Evolutionary conservation across 2,329 filamentous ascomycete genomes (phyloP), one percentile per base, ranked within the genome.

Genomic region (Pseudopithomyces chartarum): DNA sequence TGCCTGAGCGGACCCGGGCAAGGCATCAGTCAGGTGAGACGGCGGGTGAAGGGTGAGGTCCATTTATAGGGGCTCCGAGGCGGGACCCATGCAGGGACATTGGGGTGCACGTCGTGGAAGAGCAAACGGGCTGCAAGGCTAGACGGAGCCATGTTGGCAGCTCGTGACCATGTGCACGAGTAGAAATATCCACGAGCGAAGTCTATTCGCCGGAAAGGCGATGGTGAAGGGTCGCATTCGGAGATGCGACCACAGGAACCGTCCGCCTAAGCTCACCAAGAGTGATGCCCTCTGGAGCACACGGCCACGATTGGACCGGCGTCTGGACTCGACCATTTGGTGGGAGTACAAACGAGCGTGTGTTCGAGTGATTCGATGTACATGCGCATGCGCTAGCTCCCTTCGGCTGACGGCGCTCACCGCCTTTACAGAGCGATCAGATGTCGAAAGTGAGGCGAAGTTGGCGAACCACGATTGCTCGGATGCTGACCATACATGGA

Each of bases 281-380:
- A 20, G 33, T 39, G 20, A 22, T 8, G 33, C 22, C 51, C 43
- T 38, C 26, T 29, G 26, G 26, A 29, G 5, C 5, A 29, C 5
- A 29, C 8, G 26, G 26, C 26, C 5, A 5, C 26, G 26, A 29
- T 29, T 29, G 26, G 26, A 29, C 26, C 26, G 26, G 26, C 26
- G 26, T 8, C 26, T 39, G n/a, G 48, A 53, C 29, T 54, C 22
- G 46, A 46, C 55, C 40, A 49, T 20, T 46, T 54, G 52, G 47
- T 55, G 52, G 54, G 55, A 62, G 59, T 62, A 59, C 57, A 51
- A 45, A 58, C 53, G 55, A 55, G 59, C 57, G 60, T 68, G 64
- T 62, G 52, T 62, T 43, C 45, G 34, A 44, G 17, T 57, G 49
- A 63, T 58, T 67, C 62, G 64, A 52, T 56, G 61, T 57, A 49